Conservation (phyloP, 192 early-diverging fungal species). For the Diversispora epigaea region DNA sequence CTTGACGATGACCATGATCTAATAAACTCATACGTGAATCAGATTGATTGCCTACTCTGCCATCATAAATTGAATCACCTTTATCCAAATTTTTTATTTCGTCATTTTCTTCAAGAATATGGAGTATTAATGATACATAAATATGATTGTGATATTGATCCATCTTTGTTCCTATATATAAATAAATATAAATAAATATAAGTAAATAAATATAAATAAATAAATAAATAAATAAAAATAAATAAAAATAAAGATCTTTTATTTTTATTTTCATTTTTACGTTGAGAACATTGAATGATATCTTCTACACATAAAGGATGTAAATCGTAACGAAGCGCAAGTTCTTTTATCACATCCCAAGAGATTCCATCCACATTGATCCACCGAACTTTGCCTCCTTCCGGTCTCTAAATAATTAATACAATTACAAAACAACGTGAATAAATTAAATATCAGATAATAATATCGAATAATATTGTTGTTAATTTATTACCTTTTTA, state of each 20-base stretch:
- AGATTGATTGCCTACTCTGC: too few relatives aligned
- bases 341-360: conserved; percentile 46
- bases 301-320: conserved; percentile 45
- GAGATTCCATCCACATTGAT: conserved; percentile 54
- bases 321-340: conserved; percentile 40
- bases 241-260: neutral
- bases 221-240: neutral
- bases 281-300: conserved; percentile 4
- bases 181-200: neutral
- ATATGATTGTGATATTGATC: conserved; percentile 33
- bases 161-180: conserved; percentile 25
- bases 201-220: neutral
- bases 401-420: conserved; percentile 31
- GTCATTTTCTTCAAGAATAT: conserved; percentile 2
- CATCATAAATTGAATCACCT: neutral
- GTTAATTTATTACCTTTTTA: neutral
- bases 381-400: conserved; percentile 49
- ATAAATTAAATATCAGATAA: too few relatives aligned
- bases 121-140: conserved; percentile 33
- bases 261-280: too few relatives aligned
- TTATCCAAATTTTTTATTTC: neutral
- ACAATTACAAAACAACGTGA: too few relatives aligned
- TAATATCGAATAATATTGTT: too few relatives aligned
- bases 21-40: conserved; percentile 11
- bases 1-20: conserved; percentile 2